Evolutionary conservation across 1,139 yeast species (phyloP).

Genomic region (Debaryomyces fabryi): DNA sequence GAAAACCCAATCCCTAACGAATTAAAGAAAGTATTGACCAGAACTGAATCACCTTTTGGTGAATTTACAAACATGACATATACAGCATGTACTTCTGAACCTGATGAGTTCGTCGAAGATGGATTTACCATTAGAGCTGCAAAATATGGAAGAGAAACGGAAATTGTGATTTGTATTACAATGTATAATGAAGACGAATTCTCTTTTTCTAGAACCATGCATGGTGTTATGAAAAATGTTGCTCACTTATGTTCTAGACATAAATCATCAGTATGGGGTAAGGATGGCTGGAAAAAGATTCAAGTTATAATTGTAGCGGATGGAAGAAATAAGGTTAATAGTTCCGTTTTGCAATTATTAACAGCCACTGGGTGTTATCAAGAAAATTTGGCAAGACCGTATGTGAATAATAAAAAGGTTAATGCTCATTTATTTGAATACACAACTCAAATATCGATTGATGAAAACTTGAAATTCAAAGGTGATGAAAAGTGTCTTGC

Average conservation of each 20-base stretch:
- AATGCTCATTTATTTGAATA: slow-evolving; percentile 93
- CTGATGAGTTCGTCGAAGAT: slow-evolving; percentile 74
- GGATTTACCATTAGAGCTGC: slow-evolving; percentile 88
- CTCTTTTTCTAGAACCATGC: slow-evolving; percentile 88
- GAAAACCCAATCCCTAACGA: slow-evolving; percentile 95
- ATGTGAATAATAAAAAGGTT: slow-evolving; percentile 86
- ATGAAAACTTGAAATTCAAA: slow-evolving; percentile 80
- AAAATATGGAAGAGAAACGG: slow-evolving; percentile 84
- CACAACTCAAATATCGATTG: slow-evolving; percentile 86
- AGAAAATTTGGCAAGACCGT: slow-evolving; percentile 93
- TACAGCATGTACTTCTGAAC: slow-evolving; percentile 90
- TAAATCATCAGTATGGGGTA: slow-evolving; percentile 89
- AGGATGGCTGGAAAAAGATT: slow-evolving; percentile 92
- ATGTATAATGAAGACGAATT: slow-evolving; percentile 96
- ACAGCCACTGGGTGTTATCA: slow-evolving; percentile 96
- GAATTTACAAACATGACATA: slow-evolving; percentile 94
- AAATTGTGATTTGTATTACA: slow-evolving; percentile 84
- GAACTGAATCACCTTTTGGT: slow-evolving; percentile 75
- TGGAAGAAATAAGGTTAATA: slow-evolving; percentile 85
- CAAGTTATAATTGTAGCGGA: slow-evolving; percentile 90
- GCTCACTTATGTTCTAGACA: slow-evolving; percentile 82
- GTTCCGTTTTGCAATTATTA: slow-evolving; percentile 78
- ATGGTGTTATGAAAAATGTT: slow-evolving; percentile 88
- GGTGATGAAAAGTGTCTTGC: slow-evolving; percentile 79
- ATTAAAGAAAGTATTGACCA: slow-evolving; percentile 72